phyloP scores from a whole-genome alignment of 495 filamentous ascomycete species.

The Filosporella fistucella region DNA sequence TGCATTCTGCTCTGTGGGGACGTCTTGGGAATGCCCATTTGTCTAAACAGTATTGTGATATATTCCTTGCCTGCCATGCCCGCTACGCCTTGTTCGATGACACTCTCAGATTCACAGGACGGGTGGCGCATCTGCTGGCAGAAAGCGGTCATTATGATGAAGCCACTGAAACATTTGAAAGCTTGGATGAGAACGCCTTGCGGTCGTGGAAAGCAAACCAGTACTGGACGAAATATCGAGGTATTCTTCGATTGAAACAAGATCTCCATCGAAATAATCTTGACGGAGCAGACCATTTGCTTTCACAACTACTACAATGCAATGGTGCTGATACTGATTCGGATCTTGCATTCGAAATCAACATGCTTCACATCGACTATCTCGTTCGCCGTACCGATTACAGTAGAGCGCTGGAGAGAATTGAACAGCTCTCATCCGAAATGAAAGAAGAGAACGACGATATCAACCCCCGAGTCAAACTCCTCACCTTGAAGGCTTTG shows the following conservation, averaged over 20 bases:
- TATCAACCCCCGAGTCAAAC: slow-evolving; percentile 64
- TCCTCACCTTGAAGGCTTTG: slow-evolving; percentile 72
- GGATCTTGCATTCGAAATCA: slow-evolving; percentile 67
- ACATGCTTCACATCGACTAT: slow-evolving; percentile 66
- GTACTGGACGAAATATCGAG: slow-evolving; percentile 70
- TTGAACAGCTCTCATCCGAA: slow-evolving; percentile 62
- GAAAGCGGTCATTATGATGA: slow-evolving; percentile 65
- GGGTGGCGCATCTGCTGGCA: slow-evolving; percentile 39
- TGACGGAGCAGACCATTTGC: slow-evolving; percentile 60
- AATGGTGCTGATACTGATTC: slow-evolving; percentile 46
- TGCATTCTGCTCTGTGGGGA: slow-evolving; percentile 69
- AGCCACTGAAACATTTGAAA: slow-evolving; percentile 61
- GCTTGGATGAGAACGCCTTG: slow-evolving; percentile 60
- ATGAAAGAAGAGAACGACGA: slow-evolving; percentile 70
- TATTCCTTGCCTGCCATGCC: slow-evolving; percentile 73
- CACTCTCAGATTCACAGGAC: slow-evolving; percentile 54
- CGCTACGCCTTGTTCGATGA: slow-evolving; percentile 68
- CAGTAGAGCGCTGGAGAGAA: slow-evolving; percentile 55
- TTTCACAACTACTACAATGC: slow-evolving; percentile 52
- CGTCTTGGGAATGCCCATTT: slow-evolving; percentile 68
- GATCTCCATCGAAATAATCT: slow-evolving; percentile 69
- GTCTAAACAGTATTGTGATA: slow-evolving; percentile 63
- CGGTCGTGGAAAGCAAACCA: slow-evolving; percentile 75
- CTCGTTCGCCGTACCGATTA: slow-evolving; percentile 60
- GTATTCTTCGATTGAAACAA: slow-evolving; percentile 64